These are phyloP conservation scores for Yamadazyma scolyti DNA, from an alignment of 805 yeast species.

Conservation along the genomic window DNA sequence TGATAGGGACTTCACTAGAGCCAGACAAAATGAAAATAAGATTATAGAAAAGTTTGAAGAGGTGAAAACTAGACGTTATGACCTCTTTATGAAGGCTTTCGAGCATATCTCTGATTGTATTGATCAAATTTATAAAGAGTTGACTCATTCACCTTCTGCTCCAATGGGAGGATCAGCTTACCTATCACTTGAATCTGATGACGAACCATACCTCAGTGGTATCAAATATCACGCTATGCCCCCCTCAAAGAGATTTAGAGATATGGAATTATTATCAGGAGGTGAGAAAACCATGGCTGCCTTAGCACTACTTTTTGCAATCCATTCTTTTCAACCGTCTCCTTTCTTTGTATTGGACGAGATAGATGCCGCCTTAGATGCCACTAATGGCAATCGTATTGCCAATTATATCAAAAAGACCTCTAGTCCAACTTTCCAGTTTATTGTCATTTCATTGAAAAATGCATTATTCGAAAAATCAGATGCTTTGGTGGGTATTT, in stretches of 20 bases:
- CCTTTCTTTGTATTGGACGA: slow-evolving; percentile 96
- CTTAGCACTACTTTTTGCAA: slow-evolving; percentile 82
- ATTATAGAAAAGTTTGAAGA: slow-evolving; percentile 54
- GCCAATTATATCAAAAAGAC: slow-evolving; percentile 80
- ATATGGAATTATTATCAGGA: slow-evolving; percentile 89
- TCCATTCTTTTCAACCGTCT: slow-evolving; percentile 86
- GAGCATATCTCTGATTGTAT: slow-evolving; percentile 70
- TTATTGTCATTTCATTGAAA: slow-evolving; percentile 89
- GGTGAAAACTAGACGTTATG: slow-evolving; percentile 57
- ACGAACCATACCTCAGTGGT: slow-evolving; percentile 83
- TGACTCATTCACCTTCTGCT: slow-evolving; percentile 67
- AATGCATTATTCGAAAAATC: slow-evolving; percentile 83
- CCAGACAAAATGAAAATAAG: slow-evolving; percentile 58
- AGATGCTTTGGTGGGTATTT: slow-evolving; percentile 89
- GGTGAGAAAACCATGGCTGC: slow-evolving; percentile 98
- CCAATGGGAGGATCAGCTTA: slow-evolving; percentile 94
- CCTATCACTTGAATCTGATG: slow-evolving; percentile 80
- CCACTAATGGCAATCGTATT: slow-evolving; percentile 77
- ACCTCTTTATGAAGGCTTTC: slow-evolving; percentile 67
- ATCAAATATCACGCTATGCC: slow-evolving; percentile 93
- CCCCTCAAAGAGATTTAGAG: slow-evolving; percentile 88
- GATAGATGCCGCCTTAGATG: slow-evolving; percentile 96
- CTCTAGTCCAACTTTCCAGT: slow-evolving; percentile 78
- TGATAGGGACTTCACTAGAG: slow-evolving; percentile 60
- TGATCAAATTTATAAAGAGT: slow-evolving; percentile 77